phyloP scores from a whole-genome alignment of 257 asterid genomes.

The Lantana camara region DNA sequence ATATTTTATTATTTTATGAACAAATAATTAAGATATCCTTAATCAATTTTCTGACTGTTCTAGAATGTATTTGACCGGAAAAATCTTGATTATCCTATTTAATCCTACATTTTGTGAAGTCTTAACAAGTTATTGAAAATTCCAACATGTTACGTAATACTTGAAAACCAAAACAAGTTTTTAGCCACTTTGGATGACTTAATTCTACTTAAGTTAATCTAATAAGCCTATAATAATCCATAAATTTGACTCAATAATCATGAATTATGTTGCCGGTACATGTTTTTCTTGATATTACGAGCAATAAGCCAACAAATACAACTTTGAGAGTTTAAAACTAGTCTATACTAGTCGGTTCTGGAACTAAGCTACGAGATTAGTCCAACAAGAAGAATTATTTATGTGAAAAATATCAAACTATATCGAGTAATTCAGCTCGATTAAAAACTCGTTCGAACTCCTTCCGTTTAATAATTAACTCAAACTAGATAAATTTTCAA shows the following conservation, averaged over 20 bases:
- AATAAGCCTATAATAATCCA: neutral
- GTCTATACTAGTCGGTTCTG: neutral
- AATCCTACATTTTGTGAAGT: constrained; percentile 9
- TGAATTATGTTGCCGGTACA: neutral
- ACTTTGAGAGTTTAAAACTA: too few species aligned
- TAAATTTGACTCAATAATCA: neutral
- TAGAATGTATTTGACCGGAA: constrained; percentile 24
- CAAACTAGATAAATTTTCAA: too few species aligned
- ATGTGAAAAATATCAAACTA: too few species aligned
- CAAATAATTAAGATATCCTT: too few species aligned
- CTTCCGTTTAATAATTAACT: too few species aligned
- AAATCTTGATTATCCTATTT: neutral
- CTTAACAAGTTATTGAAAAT: constrained; percentile 10
- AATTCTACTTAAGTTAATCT: constrained; percentile 3
- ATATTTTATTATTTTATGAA: too few species aligned
- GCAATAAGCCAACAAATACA: too few species aligned
- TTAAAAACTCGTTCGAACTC: too few species aligned
- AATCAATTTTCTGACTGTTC: neutral
- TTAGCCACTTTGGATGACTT: constrained; percentile 26
- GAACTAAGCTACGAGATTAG: too few species aligned
- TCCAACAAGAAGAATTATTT: too few species aligned
- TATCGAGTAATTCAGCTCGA: too few species aligned
- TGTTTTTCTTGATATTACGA: too few species aligned
- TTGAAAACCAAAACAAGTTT: neutral
- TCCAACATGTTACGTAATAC: neutral